Conservation (phyloP, 192 early-diverging fungal genomes). For the Coemansia sp. region DNA sequence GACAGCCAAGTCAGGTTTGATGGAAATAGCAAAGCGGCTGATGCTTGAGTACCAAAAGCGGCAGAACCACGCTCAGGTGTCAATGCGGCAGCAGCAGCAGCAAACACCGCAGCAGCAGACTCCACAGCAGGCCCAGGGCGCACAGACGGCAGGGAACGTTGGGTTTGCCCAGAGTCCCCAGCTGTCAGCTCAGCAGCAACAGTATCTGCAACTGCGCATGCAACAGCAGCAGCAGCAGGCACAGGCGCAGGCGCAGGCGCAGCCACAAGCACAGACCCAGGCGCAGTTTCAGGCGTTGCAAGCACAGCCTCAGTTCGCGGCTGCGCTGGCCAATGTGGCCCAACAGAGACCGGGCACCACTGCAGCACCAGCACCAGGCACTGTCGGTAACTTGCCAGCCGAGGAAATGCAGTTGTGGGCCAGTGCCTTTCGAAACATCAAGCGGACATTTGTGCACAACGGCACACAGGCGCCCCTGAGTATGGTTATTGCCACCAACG, state of each 20-base stretch:
- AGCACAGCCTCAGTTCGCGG: constrained; percentile 17
- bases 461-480: constrained; percentile 7
- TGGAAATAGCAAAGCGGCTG: constrained; percentile 13
- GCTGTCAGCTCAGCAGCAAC: constrained; percentile 15
- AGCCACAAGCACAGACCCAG: constrained; percentile 18
- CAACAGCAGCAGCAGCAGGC: constrained; percentile 3
- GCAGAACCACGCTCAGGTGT: constrained; percentile 12
- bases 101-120: constrained; percentile 1
- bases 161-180: not conserved
- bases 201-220: constrained; percentile 15
- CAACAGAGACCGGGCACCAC: constrained; percentile 16
- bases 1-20: constrained; percentile 8
- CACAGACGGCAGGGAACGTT: not conserved
- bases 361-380: constrained; percentile 2
- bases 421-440: constrained; percentile 9
- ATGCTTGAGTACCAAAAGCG: constrained; percentile 12
- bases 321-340: constrained; percentile 18
- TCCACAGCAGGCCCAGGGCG: not conserved
- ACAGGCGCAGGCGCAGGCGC: not conserved
- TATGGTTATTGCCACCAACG: constrained; percentile 8
- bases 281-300: constrained; percentile 19
- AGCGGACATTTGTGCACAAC: constrained; percentile 23
- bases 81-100: not conserved
- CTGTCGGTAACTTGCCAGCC: not conserved
- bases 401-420: constrained; percentile 29